A percentile compares a stretch with the other conserved stretches of the same genome.
Evolutionary conservation across 306 rosid genomes (phyloP).

Genomic region (Geum urbanum): DNA sequence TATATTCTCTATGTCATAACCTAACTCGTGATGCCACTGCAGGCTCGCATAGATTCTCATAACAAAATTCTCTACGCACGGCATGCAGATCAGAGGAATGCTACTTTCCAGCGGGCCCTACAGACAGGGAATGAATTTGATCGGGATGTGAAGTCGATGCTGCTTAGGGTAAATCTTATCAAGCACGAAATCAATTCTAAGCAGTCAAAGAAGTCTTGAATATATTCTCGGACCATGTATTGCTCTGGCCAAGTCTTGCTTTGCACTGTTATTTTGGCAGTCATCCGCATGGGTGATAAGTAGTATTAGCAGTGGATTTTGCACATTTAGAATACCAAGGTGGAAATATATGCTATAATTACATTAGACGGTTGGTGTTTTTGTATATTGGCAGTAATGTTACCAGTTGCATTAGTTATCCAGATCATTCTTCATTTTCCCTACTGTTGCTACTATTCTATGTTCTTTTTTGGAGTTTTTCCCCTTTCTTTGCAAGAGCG

Average conservation of each 20-base stretch:
- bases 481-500: background rate
- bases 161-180: constrained; percentile 84
- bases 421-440: background rate
- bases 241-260: constrained; percentile 16
- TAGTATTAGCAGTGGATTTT: constrained; percentile 24
- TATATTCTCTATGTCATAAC: background rate
- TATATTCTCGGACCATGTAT: constrained; percentile 9
- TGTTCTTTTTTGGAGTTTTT: too few species aligned
- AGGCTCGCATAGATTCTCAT: constrained; percentile 99
- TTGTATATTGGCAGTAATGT: constrained; percentile 45
- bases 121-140: constrained; percentile 82
- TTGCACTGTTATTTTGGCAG: constrained; percentile 4
- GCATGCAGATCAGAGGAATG: constrained; percentile 96
- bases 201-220: constrained; percentile 67
- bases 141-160: constrained; percentile 79
- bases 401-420: constrained; percentile 27
- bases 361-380: constrained; percentile 25
- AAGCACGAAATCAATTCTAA: constrained; percentile 71
- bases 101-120: constrained; percentile 87
- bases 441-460: background rate
- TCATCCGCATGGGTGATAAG: constrained; percentile 20
- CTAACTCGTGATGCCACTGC: constrained; percentile 30
- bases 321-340: constrained; percentile 25
- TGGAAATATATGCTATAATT: constrained; percentile 34
- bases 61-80: constrained; percentile 92